These are phyloP conservation scores for Sanghuangporus baumii DNA, from an alignment of 1,284 basidiomycete species.

Conservation along the genomic window DNA sequence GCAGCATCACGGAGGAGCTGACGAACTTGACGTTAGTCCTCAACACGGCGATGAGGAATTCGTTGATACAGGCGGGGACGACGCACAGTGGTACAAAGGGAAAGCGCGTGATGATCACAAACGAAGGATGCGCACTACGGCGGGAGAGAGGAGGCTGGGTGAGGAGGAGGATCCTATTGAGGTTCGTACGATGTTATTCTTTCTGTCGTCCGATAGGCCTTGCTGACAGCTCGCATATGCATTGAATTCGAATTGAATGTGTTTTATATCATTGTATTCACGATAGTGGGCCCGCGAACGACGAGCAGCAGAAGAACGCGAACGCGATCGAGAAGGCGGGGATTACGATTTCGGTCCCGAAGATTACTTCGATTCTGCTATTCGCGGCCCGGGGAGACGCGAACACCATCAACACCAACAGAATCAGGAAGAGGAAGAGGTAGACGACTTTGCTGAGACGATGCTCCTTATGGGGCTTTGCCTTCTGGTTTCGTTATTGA, in stretches of 20 bases:
- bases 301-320: slow-evolving; percentile 51
- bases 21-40: slow-evolving; percentile 11
- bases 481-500: slow-evolving; percentile 56
- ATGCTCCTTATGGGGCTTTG: slow-evolving; percentile 64
- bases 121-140: slow-evolving; percentile 41
- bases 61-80: slow-evolving; percentile 40
- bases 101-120: slow-evolving; percentile 72
- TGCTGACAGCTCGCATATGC: too few species aligned
- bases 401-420: neutral
- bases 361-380: slow-evolving; percentile 69
- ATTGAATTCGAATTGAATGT: neutral
- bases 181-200: slow-evolving; percentile 30
- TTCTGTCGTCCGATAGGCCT: neutral
- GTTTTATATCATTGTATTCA: slow-evolving; percentile 4
- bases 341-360: slow-evolving; percentile 58
- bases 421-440: slow-evolving; percentile 39
- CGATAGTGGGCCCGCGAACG: slow-evolving; percentile 73
- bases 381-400: slow-evolving; percentile 35
- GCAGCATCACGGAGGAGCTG: neutral
- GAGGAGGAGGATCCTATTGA: slow-evolving; percentile 68
- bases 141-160: slow-evolving; percentile 27
- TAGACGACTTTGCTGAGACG: slow-evolving; percentile 67
- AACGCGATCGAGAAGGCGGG: slow-evolving; percentile 51
- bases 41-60: slow-evolving; percentile 26
- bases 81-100: slow-evolving; percentile 69